Base-by-base conservation (phyloP, 805 yeast genomes). In the Kodamaea jinghongensis region DNA sequence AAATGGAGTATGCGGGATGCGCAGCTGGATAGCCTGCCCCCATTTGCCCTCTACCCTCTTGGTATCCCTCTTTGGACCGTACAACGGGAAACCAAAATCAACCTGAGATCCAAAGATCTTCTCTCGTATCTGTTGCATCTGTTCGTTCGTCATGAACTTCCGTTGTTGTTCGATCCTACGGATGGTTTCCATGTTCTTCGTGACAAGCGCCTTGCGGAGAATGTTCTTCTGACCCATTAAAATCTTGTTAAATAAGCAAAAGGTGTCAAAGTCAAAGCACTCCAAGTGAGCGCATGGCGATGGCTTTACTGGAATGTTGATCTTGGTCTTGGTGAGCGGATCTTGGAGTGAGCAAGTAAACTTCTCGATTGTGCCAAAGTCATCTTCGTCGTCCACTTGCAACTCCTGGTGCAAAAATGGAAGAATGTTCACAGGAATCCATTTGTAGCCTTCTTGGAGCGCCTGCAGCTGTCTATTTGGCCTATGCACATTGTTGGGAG, bases 261-360 rank as follows among this genome's bases (percentile, higher is more conserved):
- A 70, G 28, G 51, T 65, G 9, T 67, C 66, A 37, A 60, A 65
- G 42, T 70, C 75, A 50, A 70, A 70, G 48, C 74, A 69, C 51
- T 67, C 73, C 45, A 69, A 67, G 45, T 70, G 75, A 22, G 47
- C 47, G 45, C 75, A 70, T 1, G 43, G 40, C 6, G 48, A 44
- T 4, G 73, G 59, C 48, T 67, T 70, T 7, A 70, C 64, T 2
- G 75, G 75, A 6, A 70, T 50, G 29, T 50, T 45, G 28, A 70
- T 69, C 39, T 57, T 65, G 26, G 65, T 58, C 16, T 65, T 66
- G 20, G 63, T 54, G n/a, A 65, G 48, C 3, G 75, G 75, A 43
- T 70, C 75, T 31, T 63, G 51, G 23, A 70, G 46, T 5, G 71
- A 54, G 42, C 67, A 68, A 0, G 61, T 51, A 41, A 67, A 50